phyloP scores from a whole-genome alignment of 306 rosid genomes.

The Rosa multiflora region DNA sequence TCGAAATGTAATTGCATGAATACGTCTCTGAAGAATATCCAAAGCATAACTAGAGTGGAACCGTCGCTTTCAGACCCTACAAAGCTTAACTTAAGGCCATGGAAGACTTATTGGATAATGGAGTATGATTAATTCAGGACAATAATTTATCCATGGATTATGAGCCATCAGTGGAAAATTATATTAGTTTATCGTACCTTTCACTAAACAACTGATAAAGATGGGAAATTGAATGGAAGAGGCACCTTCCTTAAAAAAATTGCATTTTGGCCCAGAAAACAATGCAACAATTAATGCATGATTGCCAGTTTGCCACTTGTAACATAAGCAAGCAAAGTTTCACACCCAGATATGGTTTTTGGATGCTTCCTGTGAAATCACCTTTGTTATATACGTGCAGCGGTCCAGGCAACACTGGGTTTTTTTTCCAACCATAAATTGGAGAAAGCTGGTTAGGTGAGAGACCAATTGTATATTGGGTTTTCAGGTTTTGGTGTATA shows the following conservation, averaged over 20 bases:
- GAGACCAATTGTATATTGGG: neutral
- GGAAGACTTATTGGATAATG: neutral
- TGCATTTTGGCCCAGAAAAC: neutral
- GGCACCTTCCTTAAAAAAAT: neutral
- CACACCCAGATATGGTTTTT: neutral
- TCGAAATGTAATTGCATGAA: neutral
- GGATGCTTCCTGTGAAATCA: conserved; percentile 6
- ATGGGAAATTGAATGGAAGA: neutral
- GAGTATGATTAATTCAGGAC: neutral
- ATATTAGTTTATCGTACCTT: neutral
- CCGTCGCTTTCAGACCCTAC: neutral
- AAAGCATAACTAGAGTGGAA: neutral
- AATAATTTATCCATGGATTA: neutral
- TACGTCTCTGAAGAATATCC: neutral
- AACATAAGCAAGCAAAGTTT: neutral
- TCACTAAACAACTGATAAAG: neutral
- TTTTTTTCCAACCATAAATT: neutral
- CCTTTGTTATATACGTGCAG: neutral
- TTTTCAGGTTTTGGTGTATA: neutral
- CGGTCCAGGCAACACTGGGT: neutral
- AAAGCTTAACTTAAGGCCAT: neutral
- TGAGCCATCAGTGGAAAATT: neutral
- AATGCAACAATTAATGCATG: neutral
- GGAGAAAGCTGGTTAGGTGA: neutral
- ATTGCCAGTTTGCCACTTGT: neutral